These are phyloP conservation scores for Entophlyctis helioformis DNA, from an alignment of 192 early-diverging fungal genomes.

Conservation along the genomic window DNA sequence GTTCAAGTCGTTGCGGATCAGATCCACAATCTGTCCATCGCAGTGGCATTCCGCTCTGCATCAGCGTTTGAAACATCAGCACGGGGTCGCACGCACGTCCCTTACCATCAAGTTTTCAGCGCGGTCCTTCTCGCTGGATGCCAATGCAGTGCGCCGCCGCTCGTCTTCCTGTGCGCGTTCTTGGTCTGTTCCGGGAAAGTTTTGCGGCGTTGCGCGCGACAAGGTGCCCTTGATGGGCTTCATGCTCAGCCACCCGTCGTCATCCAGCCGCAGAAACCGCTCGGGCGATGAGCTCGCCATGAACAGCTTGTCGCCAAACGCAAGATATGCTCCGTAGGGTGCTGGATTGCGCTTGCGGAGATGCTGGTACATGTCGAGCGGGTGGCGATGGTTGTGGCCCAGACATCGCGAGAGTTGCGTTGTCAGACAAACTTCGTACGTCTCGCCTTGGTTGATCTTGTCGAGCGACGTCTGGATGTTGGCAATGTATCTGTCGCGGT, in stretches of 20 bases:
- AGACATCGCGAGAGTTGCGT: conserved; percentile 54
- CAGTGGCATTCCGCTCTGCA: too few relatives aligned
- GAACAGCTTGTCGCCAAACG: conserved; percentile 25
- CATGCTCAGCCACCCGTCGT: conserved; percentile 60
- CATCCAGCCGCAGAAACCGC: conserved; percentile 51
- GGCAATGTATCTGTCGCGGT: conserved; percentile 32
- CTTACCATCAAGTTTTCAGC: conserved; percentile 93
- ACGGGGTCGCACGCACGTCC: too few relatives aligned
- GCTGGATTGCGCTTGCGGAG: conserved; percentile 71
- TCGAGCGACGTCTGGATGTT: conserved; percentile 42
- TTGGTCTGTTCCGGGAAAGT: conserved; percentile 15
- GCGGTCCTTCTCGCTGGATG: conserved; percentile 71
- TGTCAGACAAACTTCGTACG: conserved; percentile 93
- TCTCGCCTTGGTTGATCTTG: conserved; percentile 71
- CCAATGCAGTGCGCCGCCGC: conserved; percentile 30
- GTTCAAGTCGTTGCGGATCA: conserved; percentile 88
- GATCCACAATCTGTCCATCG: conserved; percentile 74
- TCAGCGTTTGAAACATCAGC: too few relatives aligned
- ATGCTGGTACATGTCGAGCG: conserved; percentile 44
- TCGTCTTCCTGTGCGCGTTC: conserved; percentile 26
- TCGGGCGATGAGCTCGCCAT: conserved; percentile 66
- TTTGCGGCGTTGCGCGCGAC: conserved; percentile 13
- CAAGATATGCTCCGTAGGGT: conserved; percentile 71
- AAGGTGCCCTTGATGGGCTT: conserved; percentile 92
- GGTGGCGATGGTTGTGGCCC: conserved; percentile 1